Percentiles rank a stretch among this genome's conserved stretches.
Evolutionary conservation across 805 yeast genomes (phyloP).

Genomic region (Myxozyma mucilagina): DNA sequence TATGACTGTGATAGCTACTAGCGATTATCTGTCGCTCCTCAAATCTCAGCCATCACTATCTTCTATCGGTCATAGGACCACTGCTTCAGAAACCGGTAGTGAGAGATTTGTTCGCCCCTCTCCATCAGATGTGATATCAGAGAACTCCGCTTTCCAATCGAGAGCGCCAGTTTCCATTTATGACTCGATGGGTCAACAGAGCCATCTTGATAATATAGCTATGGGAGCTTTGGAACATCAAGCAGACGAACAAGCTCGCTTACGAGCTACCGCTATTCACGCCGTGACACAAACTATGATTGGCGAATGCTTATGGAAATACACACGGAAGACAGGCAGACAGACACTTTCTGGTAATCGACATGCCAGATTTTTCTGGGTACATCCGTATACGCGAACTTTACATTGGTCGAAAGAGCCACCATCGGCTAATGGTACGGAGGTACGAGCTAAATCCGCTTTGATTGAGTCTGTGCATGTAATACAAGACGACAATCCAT

Average conservation of each 20-base stretch:
- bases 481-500: constrained; percentile 79
- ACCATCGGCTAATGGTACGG: constrained; percentile 65
- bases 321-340: constrained; percentile 71
- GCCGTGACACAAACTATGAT: constrained; percentile 90
- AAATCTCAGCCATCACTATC: neutral
- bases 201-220: neutral
- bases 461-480: constrained; percentile 78
- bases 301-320: constrained; percentile 87
- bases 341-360: constrained; percentile 68
- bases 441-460: constrained; percentile 66
- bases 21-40: neutral
- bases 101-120: neutral
- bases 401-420: constrained; percentile 84
- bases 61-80: neutral
- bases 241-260: constrained; percentile 37
- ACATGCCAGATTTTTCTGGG: constrained; percentile 94
- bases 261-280: constrained; percentile 63
- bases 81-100: neutral
- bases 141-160: neutral
- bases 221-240: neutral
- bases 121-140: neutral
- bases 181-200: neutral
- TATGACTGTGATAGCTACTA: constrained; percentile 9
- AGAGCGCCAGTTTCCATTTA: neutral
- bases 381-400: constrained; percentile 89